Conservation (phyloP, 345 rosid species). For the Passiflora organensis region DNA sequence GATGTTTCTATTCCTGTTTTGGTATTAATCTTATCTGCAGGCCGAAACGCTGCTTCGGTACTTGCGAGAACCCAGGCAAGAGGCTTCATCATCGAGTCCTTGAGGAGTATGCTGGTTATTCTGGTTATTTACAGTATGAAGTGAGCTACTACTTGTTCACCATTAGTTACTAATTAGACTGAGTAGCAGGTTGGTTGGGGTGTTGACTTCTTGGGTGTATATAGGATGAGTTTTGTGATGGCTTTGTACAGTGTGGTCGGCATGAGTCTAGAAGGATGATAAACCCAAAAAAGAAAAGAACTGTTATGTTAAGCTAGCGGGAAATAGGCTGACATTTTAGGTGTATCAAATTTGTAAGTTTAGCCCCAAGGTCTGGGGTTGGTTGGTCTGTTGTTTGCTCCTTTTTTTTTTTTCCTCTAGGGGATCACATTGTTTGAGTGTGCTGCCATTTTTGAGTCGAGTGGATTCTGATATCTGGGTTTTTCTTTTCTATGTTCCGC, state of each 20-base stretch:
- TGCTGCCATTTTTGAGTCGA: slow-evolving; percentile 13
- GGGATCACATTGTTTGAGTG: slow-evolving; percentile 10
- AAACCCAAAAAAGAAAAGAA: slow-evolving; percentile 8
- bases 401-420: background rate
- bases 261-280: slow-evolving; percentile 22
- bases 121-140: background rate
- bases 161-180: slow-evolving; percentile 22
- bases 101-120: slow-evolving; percentile 16
- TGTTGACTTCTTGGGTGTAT: slow-evolving; percentile 21
- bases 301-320: slow-evolving; percentile 18
- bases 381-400: slow-evolving; percentile 1
- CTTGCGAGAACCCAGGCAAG: slow-evolving; percentile 66
- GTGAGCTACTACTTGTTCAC: background rate
- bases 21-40: slow-evolving; percentile 38
- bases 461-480: slow-evolving; percentile 28
- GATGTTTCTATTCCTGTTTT: background rate
- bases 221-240: slow-evolving; percentile 39
- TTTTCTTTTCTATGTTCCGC: slow-evolving; percentile 18
- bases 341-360: slow-evolving; percentile 22
- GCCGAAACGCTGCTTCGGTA: slow-evolving; percentile 82
- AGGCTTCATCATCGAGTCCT: slow-evolving; percentile 52
- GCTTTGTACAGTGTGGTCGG: slow-evolving; percentile 53
- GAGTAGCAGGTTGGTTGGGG: slow-evolving; percentile 2
- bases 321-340: slow-evolving; percentile 34
- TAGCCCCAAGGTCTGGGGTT: slow-evolving; percentile 32